Evolutionary conservation across 805 yeast genomes (phyloP), one percentile per base, ranked within the genome.

Genomic region (Hanseniaspora osmophila): DNA sequence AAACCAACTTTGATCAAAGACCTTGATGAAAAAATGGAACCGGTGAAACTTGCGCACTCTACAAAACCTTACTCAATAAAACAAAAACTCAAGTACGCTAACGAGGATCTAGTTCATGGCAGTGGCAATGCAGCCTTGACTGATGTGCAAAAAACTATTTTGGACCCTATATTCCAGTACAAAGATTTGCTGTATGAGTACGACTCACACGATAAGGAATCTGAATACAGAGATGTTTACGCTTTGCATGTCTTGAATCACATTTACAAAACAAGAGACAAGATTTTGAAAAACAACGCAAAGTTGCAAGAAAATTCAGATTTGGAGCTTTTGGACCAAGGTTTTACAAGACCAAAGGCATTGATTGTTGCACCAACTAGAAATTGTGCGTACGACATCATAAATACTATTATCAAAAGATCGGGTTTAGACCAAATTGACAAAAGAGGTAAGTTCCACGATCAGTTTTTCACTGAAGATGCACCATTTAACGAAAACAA

Each of bases 281-380:
- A 78, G n/a, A 74, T 90, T 15, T 54, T 90, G 53, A 83, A 82
- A 58, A 80, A 92, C 64, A 86, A 80, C 52, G 73, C 74, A 43
- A 77, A 75, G 52, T 33, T 45, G 22, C 65, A 62, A 44, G 60
- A 70, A 46, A 57, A 65, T 47, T 65, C 66, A 22, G 75, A 70
- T 43, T 74, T 74, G 11, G 94, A 85, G 54, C 70, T 73, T 51
- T 67, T 94, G 46, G 98, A 92, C 60, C 97, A 92, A 62, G 97
- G 98, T 29, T 92, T 86, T 60, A 88, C 96, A 0, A 72, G 97
- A 50, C 95, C 98, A 1, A 88, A 87, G 56, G 87, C 82, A 1
- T 64, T 92, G 46, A 75, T 90, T 5, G 62, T 92, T 22, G 65
- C 85, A 37, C 97, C 98, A 11, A 85, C 95, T 0, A 73, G 96